Evolutionary conservation across 257 asterid genomes (phyloP).

Genomic region (Coffea canephora): DNA sequence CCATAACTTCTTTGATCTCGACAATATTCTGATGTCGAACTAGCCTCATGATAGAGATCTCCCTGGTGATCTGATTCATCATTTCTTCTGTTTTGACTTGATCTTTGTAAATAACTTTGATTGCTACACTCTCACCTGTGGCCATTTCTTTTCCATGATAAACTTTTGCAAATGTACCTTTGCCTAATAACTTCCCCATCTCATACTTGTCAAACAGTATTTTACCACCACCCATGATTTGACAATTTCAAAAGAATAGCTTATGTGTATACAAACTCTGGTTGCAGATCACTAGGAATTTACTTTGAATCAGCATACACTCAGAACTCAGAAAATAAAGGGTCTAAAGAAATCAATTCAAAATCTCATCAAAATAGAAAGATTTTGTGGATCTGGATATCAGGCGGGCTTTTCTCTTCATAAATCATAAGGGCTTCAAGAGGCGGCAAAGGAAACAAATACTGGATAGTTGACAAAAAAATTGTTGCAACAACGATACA

Average conservation of each 20-base stretch:
- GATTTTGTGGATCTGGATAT: background rate
- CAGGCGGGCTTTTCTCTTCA: background rate
- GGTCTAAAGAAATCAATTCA: background rate
- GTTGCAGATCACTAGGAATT: background rate
- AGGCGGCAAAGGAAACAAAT: background rate
- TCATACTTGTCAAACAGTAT: slow-evolving; percentile 70
- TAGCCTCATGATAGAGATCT: slow-evolving; percentile 66
- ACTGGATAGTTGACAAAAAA: background rate
- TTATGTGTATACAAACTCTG: too few species aligned
- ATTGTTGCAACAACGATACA: background rate
- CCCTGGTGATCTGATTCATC: slow-evolving; percentile 70
- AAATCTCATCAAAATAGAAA: background rate
- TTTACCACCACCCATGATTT: slow-evolving; percentile 19
- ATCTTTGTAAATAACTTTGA: slow-evolving; percentile 68
- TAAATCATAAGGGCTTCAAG: background rate
- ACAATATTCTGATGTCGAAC: slow-evolving; percentile 82
- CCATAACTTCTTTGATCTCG: slow-evolving; percentile 74
- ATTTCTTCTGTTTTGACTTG: slow-evolving; percentile 50
- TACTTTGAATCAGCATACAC: background rate
- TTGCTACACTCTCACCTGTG: slow-evolving; percentile 66
- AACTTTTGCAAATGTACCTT: slow-evolving; percentile 84
- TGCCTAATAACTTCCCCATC: slow-evolving; percentile 69
- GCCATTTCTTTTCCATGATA: slow-evolving; percentile 53
- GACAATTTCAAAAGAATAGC: background rate
- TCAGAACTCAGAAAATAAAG: background rate